A percentile compares a stretch with the other conserved stretches of the same genome.
phyloP scores from a whole-genome alignment of 2,329 filamentous ascomycete species.

The Xylaria sp. region DNA sequence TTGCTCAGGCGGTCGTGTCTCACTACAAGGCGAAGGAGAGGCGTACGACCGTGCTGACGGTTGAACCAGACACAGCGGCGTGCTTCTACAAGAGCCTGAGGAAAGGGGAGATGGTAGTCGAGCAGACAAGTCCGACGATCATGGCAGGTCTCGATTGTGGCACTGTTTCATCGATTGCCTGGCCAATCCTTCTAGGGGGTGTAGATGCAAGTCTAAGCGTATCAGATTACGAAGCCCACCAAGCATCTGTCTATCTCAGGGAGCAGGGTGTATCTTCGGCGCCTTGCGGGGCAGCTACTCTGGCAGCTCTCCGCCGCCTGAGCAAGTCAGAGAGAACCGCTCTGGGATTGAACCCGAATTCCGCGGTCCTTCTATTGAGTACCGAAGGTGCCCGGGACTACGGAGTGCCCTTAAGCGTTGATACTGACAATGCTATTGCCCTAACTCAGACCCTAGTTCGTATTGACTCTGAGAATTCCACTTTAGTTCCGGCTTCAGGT shows the following conservation, averaged over 20 bases:
- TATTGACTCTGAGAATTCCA: conserved; percentile 62
- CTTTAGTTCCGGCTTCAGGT: conserved; percentile 54
- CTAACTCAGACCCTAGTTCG: conserved; percentile 58
- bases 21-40: conserved; percentile 64
- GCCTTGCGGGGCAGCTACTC: conserved; percentile 61
- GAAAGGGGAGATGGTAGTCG: conserved; percentile 50
- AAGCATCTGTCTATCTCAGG: conserved; percentile 53
- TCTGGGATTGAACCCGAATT: conserved; percentile 55
- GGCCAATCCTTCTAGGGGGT: conserved; percentile 55
- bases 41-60: conserved; percentile 61
- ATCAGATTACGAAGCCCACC: conserved; percentile 56
- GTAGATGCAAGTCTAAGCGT: conserved; percentile 56
- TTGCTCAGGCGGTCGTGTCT: conserved; percentile 72
- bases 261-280: conserved; percentile 53
- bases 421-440: conserved; percentile 53
- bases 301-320: conserved; percentile 59
- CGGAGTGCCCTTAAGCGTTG: conserved; percentile 52
- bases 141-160: conserved; percentile 64
- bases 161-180: conserved; percentile 58
- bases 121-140: conserved; percentile 57
- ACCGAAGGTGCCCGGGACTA: conserved; percentile 71
- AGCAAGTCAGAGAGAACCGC: conserved; percentile 44
- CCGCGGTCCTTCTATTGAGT: conserved; percentile 70
- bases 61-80: conserved; percentile 61
- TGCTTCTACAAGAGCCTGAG: conserved; percentile 57